Evolutionary conservation across 2,329 filamentous ascomycete species (phyloP).

Genomic region (Arthroderma sp.): DNA sequence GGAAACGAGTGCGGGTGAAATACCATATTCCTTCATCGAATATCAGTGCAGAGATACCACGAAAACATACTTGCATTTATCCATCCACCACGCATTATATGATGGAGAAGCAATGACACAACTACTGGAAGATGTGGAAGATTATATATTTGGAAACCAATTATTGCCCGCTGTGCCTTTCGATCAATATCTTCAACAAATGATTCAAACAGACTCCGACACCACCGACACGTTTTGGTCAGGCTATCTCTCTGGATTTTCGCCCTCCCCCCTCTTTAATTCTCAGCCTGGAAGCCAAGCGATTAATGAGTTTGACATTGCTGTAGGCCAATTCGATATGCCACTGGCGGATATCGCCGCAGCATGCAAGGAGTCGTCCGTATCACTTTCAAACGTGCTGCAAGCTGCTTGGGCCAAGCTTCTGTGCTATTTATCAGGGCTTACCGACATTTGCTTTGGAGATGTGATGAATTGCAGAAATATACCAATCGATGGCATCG

Average conservation of each 20-base stretch:
- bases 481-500: conserved; percentile 50
- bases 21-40: conserved; percentile 18
- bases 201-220: conserved; percentile 37
- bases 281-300: conserved; percentile 14
- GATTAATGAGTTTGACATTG: not conserved
- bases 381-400: conserved; percentile 52
- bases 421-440: conserved; percentile 43
- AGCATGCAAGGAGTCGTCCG: conserved; percentile 39
- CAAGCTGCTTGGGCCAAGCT: conserved; percentile 62
- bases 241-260: conserved; percentile 40
- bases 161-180: conserved; percentile 45
- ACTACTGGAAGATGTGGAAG: conserved; percentile 59
- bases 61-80: conserved; percentile 27
- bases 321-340: conserved; percentile 14
- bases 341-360: conserved; percentile 30
- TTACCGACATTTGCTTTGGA: conserved; percentile 67
- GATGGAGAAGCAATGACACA: conserved; percentile 65
- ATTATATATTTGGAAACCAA: conserved; percentile 34
- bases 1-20: conserved; percentile 9
- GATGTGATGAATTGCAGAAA: conserved; percentile 72
- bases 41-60: conserved; percentile 7
- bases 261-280: conserved; percentile 22
- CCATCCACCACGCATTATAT: conserved; percentile 72
- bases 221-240: conserved; percentile 55
- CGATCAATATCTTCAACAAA: conserved; percentile 49